Evolutionary conservation across 495 filamentous ascomycete species (phyloP).

Genomic region (Chaetomium tenue): DNA sequence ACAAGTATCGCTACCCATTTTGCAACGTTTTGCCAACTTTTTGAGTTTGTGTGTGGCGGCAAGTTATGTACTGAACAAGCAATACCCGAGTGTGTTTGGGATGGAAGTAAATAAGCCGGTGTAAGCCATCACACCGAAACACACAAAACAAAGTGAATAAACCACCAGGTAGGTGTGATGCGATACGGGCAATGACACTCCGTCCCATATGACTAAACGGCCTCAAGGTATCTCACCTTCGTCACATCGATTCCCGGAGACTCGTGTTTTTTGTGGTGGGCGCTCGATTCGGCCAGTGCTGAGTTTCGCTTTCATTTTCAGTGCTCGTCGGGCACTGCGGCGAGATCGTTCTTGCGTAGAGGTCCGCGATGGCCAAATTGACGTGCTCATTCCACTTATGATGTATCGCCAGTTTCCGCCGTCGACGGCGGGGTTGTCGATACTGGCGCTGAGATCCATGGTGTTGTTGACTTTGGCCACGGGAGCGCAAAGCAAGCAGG

Average conservation of each 20-base stretch:
- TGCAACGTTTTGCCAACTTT: neutral
- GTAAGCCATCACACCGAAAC: neutral
- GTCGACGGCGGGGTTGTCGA: neutral
- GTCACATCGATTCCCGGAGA: neutral
- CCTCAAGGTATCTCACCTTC: constrained; percentile 2
- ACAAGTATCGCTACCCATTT: neutral
- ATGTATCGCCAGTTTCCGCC: neutral
- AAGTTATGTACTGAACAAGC: constrained; percentile 4
- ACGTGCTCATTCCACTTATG: neutral
- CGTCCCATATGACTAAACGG: too few relatives aligned
- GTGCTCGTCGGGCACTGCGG: neutral
- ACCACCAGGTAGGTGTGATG: neutral
- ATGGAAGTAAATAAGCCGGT: constrained; percentile 16
- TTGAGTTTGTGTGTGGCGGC: neutral
- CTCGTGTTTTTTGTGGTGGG: neutral
- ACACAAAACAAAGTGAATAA: constrained; percentile 6
- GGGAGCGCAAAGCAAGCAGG: neutral
- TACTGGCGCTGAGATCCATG: constrained; percentile 4
- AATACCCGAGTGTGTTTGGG: neutral
- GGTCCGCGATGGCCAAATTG: neutral
- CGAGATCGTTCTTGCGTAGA: neutral
- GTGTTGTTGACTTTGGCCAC: neutral
- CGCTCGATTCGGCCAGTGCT: constrained; percentile 2
- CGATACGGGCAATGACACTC: neutral
- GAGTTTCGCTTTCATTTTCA: neutral